Evolutionary conservation across 75 land plant species (phyloP).

Genomic region (Sequoiadendron giganteum): DNA sequence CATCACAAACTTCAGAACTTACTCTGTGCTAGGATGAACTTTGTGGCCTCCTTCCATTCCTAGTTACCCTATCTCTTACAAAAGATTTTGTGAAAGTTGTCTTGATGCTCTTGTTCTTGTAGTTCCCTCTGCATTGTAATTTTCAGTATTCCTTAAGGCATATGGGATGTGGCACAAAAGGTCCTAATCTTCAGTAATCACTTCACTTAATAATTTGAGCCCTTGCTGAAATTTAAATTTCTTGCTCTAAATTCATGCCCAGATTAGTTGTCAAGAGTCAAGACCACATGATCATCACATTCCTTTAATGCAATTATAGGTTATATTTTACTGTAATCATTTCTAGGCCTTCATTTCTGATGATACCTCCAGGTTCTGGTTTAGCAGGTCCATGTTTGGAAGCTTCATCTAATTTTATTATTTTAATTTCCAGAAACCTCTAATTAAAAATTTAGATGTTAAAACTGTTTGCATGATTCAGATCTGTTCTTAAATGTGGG

Average conservation of each 20-base stretch:
- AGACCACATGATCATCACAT: background rate
- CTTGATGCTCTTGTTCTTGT: background rate
- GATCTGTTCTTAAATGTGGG: background rate
- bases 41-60: no score
- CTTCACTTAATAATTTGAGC: background rate
- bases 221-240: background rate
- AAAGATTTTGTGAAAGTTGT: no score
- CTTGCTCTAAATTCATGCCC: background rate
- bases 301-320: background rate
- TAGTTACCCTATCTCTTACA: no score
- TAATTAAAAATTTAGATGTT: no score
- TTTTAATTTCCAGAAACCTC: background rate
- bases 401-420: background rate
- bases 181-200: background rate
- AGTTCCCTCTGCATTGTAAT: background rate
- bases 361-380: background rate
- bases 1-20: background rate
- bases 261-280: background rate
- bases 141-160: background rate
- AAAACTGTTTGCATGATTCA: background rate
- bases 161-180: background rate
- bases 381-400: background rate
- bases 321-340: background rate
- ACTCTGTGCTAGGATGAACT: background rate
- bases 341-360: background rate